phyloP scores from a whole-genome alignment of 768 basidiomycete species.

The Daedaleopsis sinensis region DNA sequence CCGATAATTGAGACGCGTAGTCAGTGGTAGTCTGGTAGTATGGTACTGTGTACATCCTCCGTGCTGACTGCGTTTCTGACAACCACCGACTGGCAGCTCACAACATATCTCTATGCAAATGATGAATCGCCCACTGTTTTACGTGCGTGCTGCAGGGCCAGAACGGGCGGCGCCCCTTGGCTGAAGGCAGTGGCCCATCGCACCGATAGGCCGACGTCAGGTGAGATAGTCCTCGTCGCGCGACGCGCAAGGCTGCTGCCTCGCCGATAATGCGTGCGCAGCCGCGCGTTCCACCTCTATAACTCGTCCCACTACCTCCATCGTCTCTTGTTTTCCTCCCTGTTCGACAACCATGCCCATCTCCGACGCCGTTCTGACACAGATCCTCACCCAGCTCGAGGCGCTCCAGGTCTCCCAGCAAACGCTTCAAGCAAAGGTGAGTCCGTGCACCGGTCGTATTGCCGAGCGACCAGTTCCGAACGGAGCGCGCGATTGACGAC shows the following conservation, averaged over 20 bases:
- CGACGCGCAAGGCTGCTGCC: conserved; percentile 11
- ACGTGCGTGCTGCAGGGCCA: not conserved
- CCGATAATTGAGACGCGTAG: no score
- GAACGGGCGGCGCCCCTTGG: not conserved
- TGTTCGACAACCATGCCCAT: conserved; percentile 13
- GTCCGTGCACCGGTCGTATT: not conserved
- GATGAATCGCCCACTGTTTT: not conserved
- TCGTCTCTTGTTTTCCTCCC: not conserved
- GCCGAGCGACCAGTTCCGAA: not conserved
- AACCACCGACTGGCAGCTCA: no score
- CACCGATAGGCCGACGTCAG: conserved; percentile 21
- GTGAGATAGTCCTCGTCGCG: conserved; percentile 10
- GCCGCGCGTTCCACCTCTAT: conserved; percentile 4
- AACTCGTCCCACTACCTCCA: not conserved
- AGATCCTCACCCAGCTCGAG: conserved; percentile 75
- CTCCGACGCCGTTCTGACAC: conserved; percentile 61
- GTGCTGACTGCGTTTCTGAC: no score
- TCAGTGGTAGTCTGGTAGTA: no score
- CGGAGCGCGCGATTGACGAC: conserved; percentile 3
- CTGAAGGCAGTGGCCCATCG: not conserved
- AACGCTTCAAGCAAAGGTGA: conserved; percentile 77
- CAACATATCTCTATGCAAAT: not conserved
- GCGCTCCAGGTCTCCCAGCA: conserved; percentile 76
- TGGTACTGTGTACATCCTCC: no score
- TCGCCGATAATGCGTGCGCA: conserved; percentile 20